Evolutionary conservation across 2,329 filamentous ascomycete species (phyloP), one percentile per base, ranked within the genome.

Genomic region (Alternaria panax): DNA sequence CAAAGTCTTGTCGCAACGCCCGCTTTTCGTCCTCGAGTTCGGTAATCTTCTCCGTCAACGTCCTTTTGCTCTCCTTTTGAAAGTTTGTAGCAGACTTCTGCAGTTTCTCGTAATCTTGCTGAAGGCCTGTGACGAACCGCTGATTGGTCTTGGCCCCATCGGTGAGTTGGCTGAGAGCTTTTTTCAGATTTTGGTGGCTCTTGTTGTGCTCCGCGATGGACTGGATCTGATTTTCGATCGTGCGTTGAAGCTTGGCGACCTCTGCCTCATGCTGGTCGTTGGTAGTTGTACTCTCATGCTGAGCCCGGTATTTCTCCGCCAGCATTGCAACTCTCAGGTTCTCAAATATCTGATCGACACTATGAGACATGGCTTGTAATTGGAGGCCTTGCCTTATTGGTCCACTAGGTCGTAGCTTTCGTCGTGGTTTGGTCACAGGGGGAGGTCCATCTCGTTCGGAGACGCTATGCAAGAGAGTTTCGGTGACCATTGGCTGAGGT

Each of bases 101-200:
- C 8, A 73, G 16, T 8, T 63, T 68, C 22, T 67, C 66, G 22
- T 71, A 67, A 48, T 78, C 75, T 11, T 63, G 69, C 20, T 70
- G 69, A 16, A 77, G 55, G 16, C 75, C 75, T 7, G 62, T 48
- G 5, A 71, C 59, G 18, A 61, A 75, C 32, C 66, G 75, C n/a
- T 72, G 62, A 27, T 71, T 62, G 0, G 51, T 65, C 30, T 59
- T 69, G 5, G 66, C 62, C 20, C 61, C 67, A 1, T 67, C 64
- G 1, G 53, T 46, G 4, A 76, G 8, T 7, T 54, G 38, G 5
- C 51, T 27, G 4, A 69, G 5, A 14, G 43, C 42, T 4, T 20
- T 40, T 2, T 62, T 34, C 2, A 66, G 51, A 1, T n/a, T 32
- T 3, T 59, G 28, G 7, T 64, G 50, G 20, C 57, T 57, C 7